Conservation (phyloP, 345 rosid species). For the Cardiospermum halicacabum region DNA sequence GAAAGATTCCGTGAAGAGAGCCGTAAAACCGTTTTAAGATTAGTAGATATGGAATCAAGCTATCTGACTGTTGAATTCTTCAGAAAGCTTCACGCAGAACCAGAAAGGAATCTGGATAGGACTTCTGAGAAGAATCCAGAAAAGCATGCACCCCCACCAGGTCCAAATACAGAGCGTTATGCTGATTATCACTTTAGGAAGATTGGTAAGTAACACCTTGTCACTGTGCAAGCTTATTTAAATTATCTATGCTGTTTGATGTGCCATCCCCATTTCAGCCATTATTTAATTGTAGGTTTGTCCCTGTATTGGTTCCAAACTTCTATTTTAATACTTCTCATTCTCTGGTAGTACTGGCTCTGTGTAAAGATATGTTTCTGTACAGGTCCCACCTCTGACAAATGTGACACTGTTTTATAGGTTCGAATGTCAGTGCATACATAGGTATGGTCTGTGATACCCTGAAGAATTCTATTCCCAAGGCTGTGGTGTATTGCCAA, state of each 20-base stretch:
- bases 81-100: constrained; percentile 82
- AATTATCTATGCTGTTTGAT: not conserved
- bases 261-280: not conserved
- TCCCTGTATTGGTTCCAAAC: not conserved
- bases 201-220: constrained; percentile 47
- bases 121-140: constrained; percentile 79
- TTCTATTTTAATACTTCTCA: not conserved
- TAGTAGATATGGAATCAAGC: constrained; percentile 98
- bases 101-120: constrained; percentile 86
- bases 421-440: constrained; percentile 87
- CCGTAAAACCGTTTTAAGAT: constrained; percentile 74
- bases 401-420: constrained; percentile 32
- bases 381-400: not conserved
- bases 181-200: constrained; percentile 79
- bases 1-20: constrained; percentile 95
- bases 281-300: not conserved
- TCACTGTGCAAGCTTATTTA: not conserved
- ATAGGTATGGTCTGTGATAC: constrained; percentile 95
- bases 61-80: constrained; percentile 95
- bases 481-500: constrained; percentile 96
- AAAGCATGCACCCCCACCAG: constrained; percentile 51
- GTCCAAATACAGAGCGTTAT: constrained; percentile 56
- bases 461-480: constrained; percentile 79
- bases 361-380: not conserved
- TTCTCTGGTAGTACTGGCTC: not conserved